phyloP scores from a whole-genome alignment of 306 rosid genomes.

The Urtica urens region DNA sequence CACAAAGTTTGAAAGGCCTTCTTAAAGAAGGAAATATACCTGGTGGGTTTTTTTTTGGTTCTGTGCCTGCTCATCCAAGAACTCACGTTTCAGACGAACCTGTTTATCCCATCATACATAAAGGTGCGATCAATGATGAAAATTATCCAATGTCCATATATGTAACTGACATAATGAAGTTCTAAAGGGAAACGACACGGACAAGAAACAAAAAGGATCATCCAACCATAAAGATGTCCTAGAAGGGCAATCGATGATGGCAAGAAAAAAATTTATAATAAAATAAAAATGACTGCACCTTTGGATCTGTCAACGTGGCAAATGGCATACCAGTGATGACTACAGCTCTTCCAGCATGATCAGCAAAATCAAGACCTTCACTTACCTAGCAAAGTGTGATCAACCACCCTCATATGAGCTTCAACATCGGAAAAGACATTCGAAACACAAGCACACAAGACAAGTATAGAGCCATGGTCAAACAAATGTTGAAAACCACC shows the following conservation, averaged over 20 bases:
- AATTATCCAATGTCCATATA: constrained; percentile 7
- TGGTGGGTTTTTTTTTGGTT: constrained; percentile 30
- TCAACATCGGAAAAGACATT: constrained; percentile 10
- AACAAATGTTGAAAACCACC: background rate
- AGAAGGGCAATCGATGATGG: too few relatives aligned
- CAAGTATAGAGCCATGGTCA: background rate
- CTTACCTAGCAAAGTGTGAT: constrained; percentile 52
- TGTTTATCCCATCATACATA: constrained; percentile 12
- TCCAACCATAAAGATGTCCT: background rate
- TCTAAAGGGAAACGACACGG: too few relatives aligned
- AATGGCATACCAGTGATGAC: constrained; percentile 82
- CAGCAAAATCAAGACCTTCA: constrained; percentile 97
- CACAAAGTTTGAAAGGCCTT: background rate
- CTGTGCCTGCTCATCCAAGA: constrained; percentile 53
- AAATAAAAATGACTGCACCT: constrained; percentile 39
- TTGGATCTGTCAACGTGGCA: constrained; percentile 74
- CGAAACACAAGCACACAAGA: background rate
- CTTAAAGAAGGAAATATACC: constrained; percentile 34
- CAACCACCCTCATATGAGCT: constrained; percentile 11
- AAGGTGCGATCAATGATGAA: background rate
- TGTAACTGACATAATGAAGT: background rate
- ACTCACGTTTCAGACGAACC: constrained; percentile 92
- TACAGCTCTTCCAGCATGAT: constrained; percentile 95
- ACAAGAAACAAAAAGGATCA: too few relatives aligned
- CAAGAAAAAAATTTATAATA: constrained; percentile 7